Evolutionary conservation across 768 basidiomycete species (phyloP).

Genomic region (Kwoniella europaea): DNA sequence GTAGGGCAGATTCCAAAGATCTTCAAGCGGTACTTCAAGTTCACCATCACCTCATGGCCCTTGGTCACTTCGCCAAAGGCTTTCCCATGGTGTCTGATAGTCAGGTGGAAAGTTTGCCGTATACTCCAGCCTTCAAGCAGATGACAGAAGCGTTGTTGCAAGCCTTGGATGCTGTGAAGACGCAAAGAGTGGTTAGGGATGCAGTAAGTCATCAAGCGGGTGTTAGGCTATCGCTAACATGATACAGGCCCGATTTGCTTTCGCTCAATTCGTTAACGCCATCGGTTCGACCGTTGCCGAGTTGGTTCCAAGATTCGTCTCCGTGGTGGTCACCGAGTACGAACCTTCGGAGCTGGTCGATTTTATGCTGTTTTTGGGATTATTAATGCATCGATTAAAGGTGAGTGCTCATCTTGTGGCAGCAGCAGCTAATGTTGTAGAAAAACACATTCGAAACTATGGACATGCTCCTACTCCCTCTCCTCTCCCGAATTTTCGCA

Average conservation of each 20-base stretch:
- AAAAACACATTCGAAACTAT: constrained; percentile 83
- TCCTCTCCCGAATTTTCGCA: constrained; percentile 78
- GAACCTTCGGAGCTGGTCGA: constrained; percentile 91
- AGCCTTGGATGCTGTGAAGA: constrained; percentile 84
- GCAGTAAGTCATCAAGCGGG: constrained; percentile 68
- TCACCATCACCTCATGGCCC: constrained; percentile 91
- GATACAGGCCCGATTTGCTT: constrained; percentile 82
- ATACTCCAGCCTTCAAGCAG: constrained; percentile 77
- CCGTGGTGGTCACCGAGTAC: constrained; percentile 85
- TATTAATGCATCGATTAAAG: constrained; percentile 88
- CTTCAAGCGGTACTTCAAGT: constrained; percentile 79
- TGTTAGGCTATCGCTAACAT: constrained; percentile 17
- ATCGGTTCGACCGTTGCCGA: constrained; percentile 84
- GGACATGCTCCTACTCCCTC: constrained; percentile 84
- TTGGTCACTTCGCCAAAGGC: constrained; percentile 93
- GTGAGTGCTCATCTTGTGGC: constrained; percentile 60
- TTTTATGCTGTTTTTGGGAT: constrained; percentile 91
- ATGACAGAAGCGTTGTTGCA: constrained; percentile 85
- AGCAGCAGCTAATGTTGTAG: constrained; percentile 59
- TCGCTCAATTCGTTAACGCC: constrained; percentile 87
- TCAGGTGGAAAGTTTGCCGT: constrained; percentile 61
- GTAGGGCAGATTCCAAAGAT: constrained; percentile 68
- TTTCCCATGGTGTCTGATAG: constrained; percentile 88
- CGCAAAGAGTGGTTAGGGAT: constrained; percentile 83
- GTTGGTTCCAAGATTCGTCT: constrained; percentile 86